These are phyloP conservation scores for Chionographis japonica DNA, from an alignment of 106 monocot species.

Conservation along the genomic window DNA sequence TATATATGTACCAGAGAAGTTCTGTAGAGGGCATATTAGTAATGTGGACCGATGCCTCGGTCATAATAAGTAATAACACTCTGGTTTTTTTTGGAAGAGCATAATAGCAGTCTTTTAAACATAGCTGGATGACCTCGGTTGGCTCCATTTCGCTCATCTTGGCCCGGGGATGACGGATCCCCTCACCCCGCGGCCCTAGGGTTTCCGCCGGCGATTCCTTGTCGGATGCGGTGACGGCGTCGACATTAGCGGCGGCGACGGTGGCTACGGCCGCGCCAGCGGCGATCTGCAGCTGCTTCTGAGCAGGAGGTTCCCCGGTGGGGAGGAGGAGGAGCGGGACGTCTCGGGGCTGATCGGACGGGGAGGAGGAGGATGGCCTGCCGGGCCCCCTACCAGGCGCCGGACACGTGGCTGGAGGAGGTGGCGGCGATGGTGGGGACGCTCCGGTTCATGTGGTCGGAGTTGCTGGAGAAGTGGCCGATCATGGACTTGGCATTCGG, in stretches of 20 bases:
- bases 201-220: background rate
- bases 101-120: no score
- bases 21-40: no score
- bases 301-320: background rate
- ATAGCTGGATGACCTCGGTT: no score
- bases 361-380: background rate
- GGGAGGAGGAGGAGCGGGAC: constrained; percentile 5
- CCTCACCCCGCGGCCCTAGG: no score
- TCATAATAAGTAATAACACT: no score
- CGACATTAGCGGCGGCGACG: background rate
- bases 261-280: constrained; percentile 2
- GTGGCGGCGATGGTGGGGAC: constrained; percentile 17
- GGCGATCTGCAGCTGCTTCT: constrained; percentile 6
- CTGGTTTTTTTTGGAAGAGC: no score
- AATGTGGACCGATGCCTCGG: no score
- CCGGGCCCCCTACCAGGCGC: constrained; percentile 19
- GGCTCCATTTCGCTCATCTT: no score
- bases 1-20: no score
- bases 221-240: constrained; percentile 7
- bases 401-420: constrained; percentile 23
- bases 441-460: constrained; percentile 26
- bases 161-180: no score
- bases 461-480: constrained; percentile 53
- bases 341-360: background rate
- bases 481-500: constrained; percentile 39